phyloP scores from a whole-genome alignment of 208 protist genomes.

The Trypanosoma congolense region DNA sequence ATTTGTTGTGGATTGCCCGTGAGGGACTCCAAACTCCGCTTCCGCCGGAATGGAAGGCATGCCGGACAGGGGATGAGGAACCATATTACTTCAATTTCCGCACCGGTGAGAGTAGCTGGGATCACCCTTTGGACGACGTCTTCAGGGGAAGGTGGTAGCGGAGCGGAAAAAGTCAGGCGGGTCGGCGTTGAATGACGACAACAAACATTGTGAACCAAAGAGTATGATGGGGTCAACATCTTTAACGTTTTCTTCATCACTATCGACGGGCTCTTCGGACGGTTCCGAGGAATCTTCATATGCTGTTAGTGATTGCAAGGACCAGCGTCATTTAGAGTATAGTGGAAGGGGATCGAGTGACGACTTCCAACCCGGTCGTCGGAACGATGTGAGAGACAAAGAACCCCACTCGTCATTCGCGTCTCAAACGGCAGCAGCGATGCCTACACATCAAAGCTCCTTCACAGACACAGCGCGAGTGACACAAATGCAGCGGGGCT shows the following conservation, averaged over 20 bases:
- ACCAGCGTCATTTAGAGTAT: too few relatives aligned
- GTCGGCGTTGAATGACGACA: not conserved
- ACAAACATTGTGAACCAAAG: slow-evolving; percentile 1
- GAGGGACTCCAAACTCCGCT: slow-evolving; percentile 91
- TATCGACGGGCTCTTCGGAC: too few relatives aligned
- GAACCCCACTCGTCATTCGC: not conserved
- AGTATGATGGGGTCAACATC: slow-evolving; percentile 2
- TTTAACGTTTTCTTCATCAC: not conserved
- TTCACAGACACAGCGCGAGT: too few relatives aligned
- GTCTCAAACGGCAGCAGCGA: not conserved
- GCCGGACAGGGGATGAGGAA: slow-evolving; percentile 78
- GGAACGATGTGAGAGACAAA: not conserved
- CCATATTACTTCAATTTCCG: slow-evolving; percentile 96
- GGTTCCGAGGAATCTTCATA: too few relatives aligned
- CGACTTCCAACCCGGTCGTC: slow-evolving; percentile 1
- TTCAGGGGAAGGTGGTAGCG: slow-evolving; percentile 66
- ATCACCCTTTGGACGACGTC: slow-evolving; percentile 91
- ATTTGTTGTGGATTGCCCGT: slow-evolving; percentile 87
- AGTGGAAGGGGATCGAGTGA: slow-evolving; percentile 21
- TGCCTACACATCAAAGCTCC: not conserved
- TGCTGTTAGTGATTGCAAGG: too few relatives aligned
- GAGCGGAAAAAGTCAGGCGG: slow-evolving; percentile 37
- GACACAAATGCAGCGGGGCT: slow-evolving; percentile 2
- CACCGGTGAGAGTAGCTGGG: slow-evolving; percentile 89
- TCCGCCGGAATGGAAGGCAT: slow-evolving; percentile 88